Evolutionary conservation across 1,139 yeast species (phyloP).

Genomic region (Blastobotrys elegans): DNA sequence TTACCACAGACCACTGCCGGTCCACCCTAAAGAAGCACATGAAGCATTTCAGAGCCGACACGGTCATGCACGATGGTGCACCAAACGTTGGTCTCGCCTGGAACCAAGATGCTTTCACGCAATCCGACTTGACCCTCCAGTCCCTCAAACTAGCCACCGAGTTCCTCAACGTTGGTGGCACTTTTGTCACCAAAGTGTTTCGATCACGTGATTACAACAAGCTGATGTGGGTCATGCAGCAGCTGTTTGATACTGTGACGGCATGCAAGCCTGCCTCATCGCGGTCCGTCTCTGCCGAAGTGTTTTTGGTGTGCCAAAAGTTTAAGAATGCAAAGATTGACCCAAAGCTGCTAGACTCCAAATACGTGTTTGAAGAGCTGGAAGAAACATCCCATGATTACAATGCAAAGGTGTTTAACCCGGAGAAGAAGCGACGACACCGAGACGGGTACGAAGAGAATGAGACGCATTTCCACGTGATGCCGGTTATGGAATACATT

Average conservation of each 20-base stretch:
- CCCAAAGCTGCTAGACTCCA: conserved; percentile 87
- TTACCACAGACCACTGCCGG: conserved; percentile 96
- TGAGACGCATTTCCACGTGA: conserved; percentile 70
- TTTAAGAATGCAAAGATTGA: conserved; percentile 92
- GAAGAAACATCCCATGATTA: conserved; percentile 61
- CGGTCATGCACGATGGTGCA: conserved; percentile 98
- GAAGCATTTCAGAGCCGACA: conserved; percentile 99
- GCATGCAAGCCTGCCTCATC: conserved; percentile 99
- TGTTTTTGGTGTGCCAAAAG: conserved; percentile 92
- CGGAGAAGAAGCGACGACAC: conserved; percentile 83
- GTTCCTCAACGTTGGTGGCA: conserved; percentile 85
- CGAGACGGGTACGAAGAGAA: conserved; percentile 98
- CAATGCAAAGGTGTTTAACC: conserved; percentile 90
- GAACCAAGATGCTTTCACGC: conserved; percentile 99
- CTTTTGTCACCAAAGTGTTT: conserved; percentile 95
- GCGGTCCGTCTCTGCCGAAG: conserved; percentile 98
- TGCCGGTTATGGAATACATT: conserved; percentile 75
- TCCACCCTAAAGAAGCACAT: conserved; percentile 89
- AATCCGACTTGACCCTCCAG: conserved; percentile 89
- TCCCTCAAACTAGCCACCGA: conserved; percentile 95
- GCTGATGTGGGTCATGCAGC: conserved; percentile 95
- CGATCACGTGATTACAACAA: conserved; percentile 97
- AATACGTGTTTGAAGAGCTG: conserved; percentile 89
- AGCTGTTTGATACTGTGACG: conserved; percentile 90
- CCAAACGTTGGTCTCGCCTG: conserved; percentile 99